These are phyloP conservation scores for Bjerkandera adusta DNA, from an alignment of 1,284 basidiomycete species.

Conservation along the genomic window DNA sequence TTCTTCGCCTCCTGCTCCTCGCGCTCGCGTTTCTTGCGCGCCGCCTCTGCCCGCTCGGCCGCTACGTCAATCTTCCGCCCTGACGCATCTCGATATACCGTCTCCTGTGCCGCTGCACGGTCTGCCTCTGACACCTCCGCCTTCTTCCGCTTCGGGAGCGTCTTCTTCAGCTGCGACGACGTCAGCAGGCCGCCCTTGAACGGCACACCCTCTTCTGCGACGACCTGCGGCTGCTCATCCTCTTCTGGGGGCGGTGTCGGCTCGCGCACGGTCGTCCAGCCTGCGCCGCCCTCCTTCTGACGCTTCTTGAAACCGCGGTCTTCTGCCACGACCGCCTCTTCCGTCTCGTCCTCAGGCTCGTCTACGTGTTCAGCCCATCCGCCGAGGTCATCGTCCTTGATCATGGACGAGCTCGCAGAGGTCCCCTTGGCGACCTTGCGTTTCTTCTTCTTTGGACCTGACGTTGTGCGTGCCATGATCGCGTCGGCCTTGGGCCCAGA, in stretches of 20 bases:
- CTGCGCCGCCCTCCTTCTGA: slow-evolving; percentile 45
- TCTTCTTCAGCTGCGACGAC: slow-evolving; percentile 60
- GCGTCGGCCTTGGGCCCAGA: slow-evolving; percentile 96
- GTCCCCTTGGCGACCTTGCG: slow-evolving; percentile 35
- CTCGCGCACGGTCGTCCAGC: slow-evolving; percentile 59
- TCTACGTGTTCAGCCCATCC: slow-evolving; percentile 51
- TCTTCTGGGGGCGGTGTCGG: slow-evolving; percentile 48
- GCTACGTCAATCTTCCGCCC: slow-evolving; percentile 91
- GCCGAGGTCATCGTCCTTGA: slow-evolving; percentile 65
- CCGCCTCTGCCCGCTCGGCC: slow-evolving; percentile 80
- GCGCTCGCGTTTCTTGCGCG: slow-evolving; percentile 69
- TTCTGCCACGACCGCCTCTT: slow-evolving; percentile 60
- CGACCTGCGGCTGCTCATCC: slow-evolving; percentile 72
- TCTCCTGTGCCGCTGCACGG: slow-evolving; percentile 74
- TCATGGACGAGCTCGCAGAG: slow-evolving; percentile 32
- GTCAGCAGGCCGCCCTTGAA: slow-evolving; percentile 79
- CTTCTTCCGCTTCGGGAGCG: slow-evolving; percentile 41
- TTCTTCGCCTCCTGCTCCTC: slow-evolving; percentile 86
- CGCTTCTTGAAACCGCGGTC: slow-evolving; percentile 80
- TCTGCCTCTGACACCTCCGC: slow-evolving; percentile 41
- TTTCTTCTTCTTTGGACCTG: slow-evolving; percentile 71
- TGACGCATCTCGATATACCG: slow-evolving; percentile 89
- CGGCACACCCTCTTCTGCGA: slow-evolving; percentile 40
- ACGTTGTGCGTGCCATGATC: slow-evolving; percentile 71
- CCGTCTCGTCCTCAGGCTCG: slow-evolving; percentile 45